Evolutionary conservation across 495 filamentous ascomycete species (phyloP), one percentile per base, ranked within the genome.

Genomic region (Penicillium daleae): DNA sequence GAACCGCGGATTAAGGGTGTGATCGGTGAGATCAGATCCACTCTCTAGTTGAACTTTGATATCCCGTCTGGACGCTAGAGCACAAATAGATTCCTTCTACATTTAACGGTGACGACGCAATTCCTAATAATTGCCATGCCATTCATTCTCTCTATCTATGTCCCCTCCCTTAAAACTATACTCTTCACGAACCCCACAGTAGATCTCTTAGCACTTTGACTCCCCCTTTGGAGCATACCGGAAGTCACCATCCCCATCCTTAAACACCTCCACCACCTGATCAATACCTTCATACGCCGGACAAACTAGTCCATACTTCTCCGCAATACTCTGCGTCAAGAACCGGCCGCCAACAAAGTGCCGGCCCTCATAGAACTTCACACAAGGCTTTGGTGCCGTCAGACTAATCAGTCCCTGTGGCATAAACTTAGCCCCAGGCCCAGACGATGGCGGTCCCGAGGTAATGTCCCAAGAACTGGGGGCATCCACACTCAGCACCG

Each of bases 391-490:
- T 35, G 95, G 93, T 44, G 95, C 96, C 53, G 96, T 97, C 73
- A 99, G 78, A 69, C 91, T 96, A 64, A 99, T 86, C 62, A 99
- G 74, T 50, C 87, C 86, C 46, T 80, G 75, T 26, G 95, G 95
- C 72, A 89, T 84, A 68, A 96, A 97, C 22, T 82, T 88, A 63
- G 87, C 86, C 6, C 92, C 95, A 0, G 92, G 86, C 0, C 94
- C 95, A 2, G 84, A 81, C 57, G 81, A 76, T 22, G 94, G 93
- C 21, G 93, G 94, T 0, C 95, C 95, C 3, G 75, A 78, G 67
- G 97, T 89, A 39, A 99, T 93, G 78, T 93, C 89, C 95, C 95
- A 99, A 9, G 90, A 92, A 39, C 90, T 93, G 4, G 95, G 95
- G 15, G 92, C 92, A 68, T 99, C 95, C 10, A 99, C 92, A 4